Base-by-base conservation (phyloP, 805 yeast genomes). In the Wickerhamiella azymoides region DNA sequence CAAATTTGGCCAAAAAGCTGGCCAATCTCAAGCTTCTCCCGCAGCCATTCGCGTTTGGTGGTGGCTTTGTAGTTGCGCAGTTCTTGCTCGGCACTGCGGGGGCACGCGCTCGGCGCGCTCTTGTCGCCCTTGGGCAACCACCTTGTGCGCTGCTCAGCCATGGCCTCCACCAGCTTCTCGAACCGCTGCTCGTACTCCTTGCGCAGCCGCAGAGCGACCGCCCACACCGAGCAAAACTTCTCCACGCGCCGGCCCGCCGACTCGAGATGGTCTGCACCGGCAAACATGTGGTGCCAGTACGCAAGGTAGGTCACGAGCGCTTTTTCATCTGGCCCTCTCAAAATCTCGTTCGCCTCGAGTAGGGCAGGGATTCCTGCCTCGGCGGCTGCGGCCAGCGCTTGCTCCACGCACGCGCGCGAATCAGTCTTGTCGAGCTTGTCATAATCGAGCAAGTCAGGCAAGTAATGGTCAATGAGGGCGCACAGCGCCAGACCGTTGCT, bases 251-350 rank as follows among this genome's bases (percentile, higher is more conserved):
- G 51, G 8, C 65, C 67, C 3, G 68, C 67, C 4, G 62, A 61
- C 43, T 63, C 67, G 19, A 64, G 55, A 37, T 56, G 57, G 49
- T 65, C 65, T 36, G 61, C 49, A 0, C 59, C 63, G 5, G 64
- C 60, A 43, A 69, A 69, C 18, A 65, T 62, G 41, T 73, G 74
- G 59, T 68, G 77, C 77, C 79, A 73, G 53, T 77, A 73, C 11
- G 79, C 69, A 10, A 77, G 59, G 54, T 74, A 78, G 14, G 79
- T 70, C 52, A 78, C 67, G 13, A 79, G 64, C 36, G 78, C 69
- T 51, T 74, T 70, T 50, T 79, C 84, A 50, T 79, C 84, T 0
- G 80, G 80, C 19, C 63, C 65, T 11, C 62, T 55, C 18, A 66
- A 62, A 47, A 77, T 66, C 58, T 76, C 82, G 30, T 74, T 77